phyloP scores from a whole-genome alignment of 1,139 yeast genomes.

The Saccharomyces uvarum region DNA sequence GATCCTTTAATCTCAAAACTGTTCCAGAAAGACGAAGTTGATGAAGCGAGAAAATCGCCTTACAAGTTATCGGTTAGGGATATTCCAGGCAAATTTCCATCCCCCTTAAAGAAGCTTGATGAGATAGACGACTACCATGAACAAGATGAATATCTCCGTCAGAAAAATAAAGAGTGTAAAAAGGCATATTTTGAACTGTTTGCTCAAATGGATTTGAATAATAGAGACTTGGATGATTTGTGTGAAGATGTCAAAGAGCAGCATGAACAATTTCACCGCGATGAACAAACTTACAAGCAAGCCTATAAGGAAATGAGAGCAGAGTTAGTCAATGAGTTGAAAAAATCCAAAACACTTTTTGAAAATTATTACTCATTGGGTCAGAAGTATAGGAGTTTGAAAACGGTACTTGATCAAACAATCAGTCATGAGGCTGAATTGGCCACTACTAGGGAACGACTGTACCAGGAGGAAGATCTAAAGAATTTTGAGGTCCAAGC shows the following conservation, averaged over 20 bases:
- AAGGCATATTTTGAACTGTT: slow-evolving; percentile 18
- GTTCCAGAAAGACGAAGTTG: slow-evolving; percentile 9
- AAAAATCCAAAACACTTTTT: slow-evolving; percentile 30
- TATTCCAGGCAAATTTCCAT: slow-evolving; percentile 22
- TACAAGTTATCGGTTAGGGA: slow-evolving; percentile 4
- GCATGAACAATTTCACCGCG: slow-evolving; percentile 14
- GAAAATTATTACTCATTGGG: slow-evolving; percentile 39
- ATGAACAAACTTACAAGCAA: slow-evolving; percentile 28
- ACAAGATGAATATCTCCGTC: background rate
- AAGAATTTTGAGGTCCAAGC: slow-evolving; percentile 23
- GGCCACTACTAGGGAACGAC: slow-evolving; percentile 4
- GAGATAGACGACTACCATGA: background rate
- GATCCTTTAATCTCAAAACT: slow-evolving; percentile 21
- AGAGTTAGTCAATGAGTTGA: slow-evolving; percentile 31
- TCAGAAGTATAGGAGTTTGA: slow-evolving; percentile 38
- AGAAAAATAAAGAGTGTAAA: slow-evolving; percentile 11
- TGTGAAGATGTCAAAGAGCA: slow-evolving; percentile 17
- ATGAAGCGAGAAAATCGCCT: background rate
- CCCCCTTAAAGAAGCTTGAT: slow-evolving; percentile 11
- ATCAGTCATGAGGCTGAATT: slow-evolving; percentile 9
- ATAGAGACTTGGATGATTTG: slow-evolving; percentile 21
- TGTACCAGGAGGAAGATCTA: slow-evolving; percentile 2
- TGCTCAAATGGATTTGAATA: slow-evolving; percentile 24
- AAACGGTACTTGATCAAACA: slow-evolving; percentile 11
- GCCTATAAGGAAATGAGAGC: slow-evolving; percentile 34